Evolutionary conservation across 2,329 filamentous ascomycete species (phyloP).

Genomic region (Cryphonectria carpinicola): DNA sequence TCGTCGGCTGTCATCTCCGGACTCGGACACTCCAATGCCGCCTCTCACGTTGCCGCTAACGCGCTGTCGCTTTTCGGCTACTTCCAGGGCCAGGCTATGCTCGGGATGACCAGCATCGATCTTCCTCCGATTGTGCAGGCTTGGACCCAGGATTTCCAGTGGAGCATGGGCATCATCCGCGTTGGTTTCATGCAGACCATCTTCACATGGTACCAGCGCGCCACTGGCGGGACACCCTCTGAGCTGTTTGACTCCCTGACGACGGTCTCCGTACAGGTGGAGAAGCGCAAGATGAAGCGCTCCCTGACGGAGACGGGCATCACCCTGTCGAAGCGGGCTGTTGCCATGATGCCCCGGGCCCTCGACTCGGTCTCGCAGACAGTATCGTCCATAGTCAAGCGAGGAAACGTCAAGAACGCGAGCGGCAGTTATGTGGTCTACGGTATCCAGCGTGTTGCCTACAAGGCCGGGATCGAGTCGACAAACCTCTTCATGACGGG

Average conservation of each 20-base stretch:
- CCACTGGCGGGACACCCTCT: constrained; percentile 85
- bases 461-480: constrained; percentile 79
- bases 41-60: constrained; percentile 91
- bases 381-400: constrained; percentile 52
- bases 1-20: constrained; percentile 89
- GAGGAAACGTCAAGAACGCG: constrained; percentile 56
- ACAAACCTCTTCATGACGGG: constrained; percentile 95
- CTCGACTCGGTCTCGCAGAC: constrained; percentile 38
- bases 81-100: constrained; percentile 91
- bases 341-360: constrained; percentile 54
- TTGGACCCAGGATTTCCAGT: constrained; percentile 98
- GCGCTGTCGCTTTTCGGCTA: constrained; percentile 92
- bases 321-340: constrained; percentile 58
- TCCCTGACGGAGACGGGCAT: constrained; percentile 41
- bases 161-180: constrained; percentile 95
- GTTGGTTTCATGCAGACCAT: constrained; percentile 86
- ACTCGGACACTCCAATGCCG: constrained; percentile 89
- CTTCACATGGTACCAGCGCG: constrained; percentile 93
- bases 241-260: constrained; percentile 75
- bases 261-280: constrained; percentile 80
- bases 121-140: constrained; percentile 87
- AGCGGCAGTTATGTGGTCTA: constrained; percentile 67
- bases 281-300: constrained; percentile 56
- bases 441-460: constrained; percentile 88
- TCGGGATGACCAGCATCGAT: constrained; percentile 80